Base-by-base conservation (phyloP, 2,329 filamentous ascomycete species). In the Diaporthe destruens region DNA sequence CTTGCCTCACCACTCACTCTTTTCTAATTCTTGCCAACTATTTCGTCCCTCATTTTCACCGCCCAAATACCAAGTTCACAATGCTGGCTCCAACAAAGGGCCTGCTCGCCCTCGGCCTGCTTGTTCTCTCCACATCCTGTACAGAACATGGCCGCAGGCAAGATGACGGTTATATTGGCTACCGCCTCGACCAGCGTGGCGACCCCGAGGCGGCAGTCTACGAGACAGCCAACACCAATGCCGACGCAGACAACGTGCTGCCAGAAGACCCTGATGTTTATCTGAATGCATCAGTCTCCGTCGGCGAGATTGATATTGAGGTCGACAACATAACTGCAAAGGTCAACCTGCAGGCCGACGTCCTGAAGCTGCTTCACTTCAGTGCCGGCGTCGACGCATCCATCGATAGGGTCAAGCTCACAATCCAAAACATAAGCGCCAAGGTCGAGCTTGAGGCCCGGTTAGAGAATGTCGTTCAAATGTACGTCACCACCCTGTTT, bases 281-380 rank as follows among this genome's bases (percentile, higher is more conserved):
- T 75, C 85, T 91, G 69, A 91, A 91, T 76, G 89, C 89, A 11
- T 86, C 84, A 1, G 85, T 91, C 0, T 84, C 83, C 68, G 87
- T 91, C 9, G 86, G 87, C 74, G 85, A 88, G 77, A 91, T 91
- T 80, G 83, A 85, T 78, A 85, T 91, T 71, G 83, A 86, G 63
- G 89, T 91, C 16, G 82, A 88, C 73, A 90, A 91, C 76, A 83
- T 91, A 71, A 89, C 87, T 1, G 89, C 89, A 68, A 89, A 90
- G 77, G 85, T 90, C 79, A 91, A 89, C 77, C 83, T 90, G 42
- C 87, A 89, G 74, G 88, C 87, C 6, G 86, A 89, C 78, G 88
- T 91, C 12, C 83, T 90, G 53, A 84, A 86, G 74, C 83, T 91
- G 56, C 85, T 91, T 56, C 82, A 86, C 71, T 90, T 91, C 84